phyloP scores from a whole-genome alignment of 23 red algal genomes.

The Gracilaria caudata region DNA sequence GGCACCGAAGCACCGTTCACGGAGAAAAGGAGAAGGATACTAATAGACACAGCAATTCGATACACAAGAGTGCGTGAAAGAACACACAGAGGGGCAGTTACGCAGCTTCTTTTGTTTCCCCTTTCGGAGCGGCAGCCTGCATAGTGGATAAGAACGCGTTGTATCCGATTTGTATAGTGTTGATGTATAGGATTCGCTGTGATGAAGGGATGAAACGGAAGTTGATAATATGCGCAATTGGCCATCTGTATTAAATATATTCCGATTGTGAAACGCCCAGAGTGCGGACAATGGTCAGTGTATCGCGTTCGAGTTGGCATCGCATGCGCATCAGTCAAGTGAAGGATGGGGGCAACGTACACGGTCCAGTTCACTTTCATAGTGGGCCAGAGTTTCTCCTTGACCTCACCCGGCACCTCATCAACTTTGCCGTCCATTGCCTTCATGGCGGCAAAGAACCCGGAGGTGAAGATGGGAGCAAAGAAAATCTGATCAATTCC shows the following conservation, averaged over 20 bases:
- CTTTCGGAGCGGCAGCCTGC: slow-evolving; percentile 61
- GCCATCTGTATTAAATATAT: slow-evolving; percentile 51
- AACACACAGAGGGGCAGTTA: not conserved
- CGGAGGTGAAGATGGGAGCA: slow-evolving; percentile 96
- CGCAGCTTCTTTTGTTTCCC: slow-evolving; percentile 11
- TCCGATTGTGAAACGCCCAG: not conserved
- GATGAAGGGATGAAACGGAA: slow-evolving; percentile 98
- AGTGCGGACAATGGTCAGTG: slow-evolving; percentile 24
- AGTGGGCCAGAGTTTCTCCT: slow-evolving; percentile 95
- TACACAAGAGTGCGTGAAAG: not conserved
- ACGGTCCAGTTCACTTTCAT: slow-evolving; percentile 99
- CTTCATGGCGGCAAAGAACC: slow-evolving; percentile 98
- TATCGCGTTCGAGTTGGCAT: not conserved
- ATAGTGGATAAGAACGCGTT: slow-evolving; percentile 98
- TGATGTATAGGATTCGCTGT: slow-evolving; percentile 99
- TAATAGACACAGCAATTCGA: not conserved
- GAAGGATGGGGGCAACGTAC: slow-evolving; percentile 41
- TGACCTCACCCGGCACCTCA: slow-evolving; percentile 73
- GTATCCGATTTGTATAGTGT: slow-evolving; percentile 96
- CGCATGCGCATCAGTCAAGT: not conserved
- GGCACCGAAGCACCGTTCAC: not conserved
- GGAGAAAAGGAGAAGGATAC: not conserved
- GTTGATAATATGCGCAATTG: slow-evolving; percentile 95
- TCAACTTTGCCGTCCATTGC: slow-evolving; percentile 83
- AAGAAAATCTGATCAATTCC: slow-evolving; percentile 96